Percentiles rank a stretch among this genome's conserved stretches.
These are phyloP conservation scores for Nematocida ausubeli DNA, from an alignment of 371 early-diverging fungal species.

Conservation along the genomic window DNA sequence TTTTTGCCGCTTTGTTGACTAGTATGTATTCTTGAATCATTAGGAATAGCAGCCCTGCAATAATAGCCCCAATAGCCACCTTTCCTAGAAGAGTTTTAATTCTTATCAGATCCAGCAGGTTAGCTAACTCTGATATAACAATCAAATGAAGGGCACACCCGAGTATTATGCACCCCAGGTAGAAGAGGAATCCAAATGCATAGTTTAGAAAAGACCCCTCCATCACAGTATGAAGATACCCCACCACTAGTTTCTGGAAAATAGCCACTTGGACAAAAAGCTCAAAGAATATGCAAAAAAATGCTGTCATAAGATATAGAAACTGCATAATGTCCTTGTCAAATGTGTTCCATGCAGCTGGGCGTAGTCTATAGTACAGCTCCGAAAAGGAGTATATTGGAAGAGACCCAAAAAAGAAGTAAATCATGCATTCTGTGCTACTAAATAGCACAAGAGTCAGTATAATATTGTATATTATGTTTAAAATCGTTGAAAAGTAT, in stretches of 20 bases:
- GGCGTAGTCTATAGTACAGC: neutral
- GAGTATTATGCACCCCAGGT: neutral
- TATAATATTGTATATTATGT: neutral
- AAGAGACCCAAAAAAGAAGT: constrained; percentile 9
- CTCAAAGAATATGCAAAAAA: constrained; percentile 13
- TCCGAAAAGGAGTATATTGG: neutral
- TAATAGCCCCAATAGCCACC: neutral
- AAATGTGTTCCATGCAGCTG: neutral
- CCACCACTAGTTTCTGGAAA: neutral
- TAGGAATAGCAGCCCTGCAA: neutral
- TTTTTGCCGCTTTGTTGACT: neutral
- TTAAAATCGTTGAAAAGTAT: neutral
- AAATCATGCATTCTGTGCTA: neutral
- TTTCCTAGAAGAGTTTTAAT: constrained; percentile 6
- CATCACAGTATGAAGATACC: neutral
- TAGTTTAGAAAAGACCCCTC: neutral
- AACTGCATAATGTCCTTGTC: neutral
- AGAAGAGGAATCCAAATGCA: neutral
- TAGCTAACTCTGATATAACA: neutral
- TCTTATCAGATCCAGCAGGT: neutral
- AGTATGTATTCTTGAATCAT: neutral
- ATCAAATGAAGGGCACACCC: neutral
- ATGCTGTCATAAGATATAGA: neutral
- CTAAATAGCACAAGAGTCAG: neutral
- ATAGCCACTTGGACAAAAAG: neutral